Conservation (phyloP, 148 eudicot genomes). For the Nyssa sinensis region DNA sequence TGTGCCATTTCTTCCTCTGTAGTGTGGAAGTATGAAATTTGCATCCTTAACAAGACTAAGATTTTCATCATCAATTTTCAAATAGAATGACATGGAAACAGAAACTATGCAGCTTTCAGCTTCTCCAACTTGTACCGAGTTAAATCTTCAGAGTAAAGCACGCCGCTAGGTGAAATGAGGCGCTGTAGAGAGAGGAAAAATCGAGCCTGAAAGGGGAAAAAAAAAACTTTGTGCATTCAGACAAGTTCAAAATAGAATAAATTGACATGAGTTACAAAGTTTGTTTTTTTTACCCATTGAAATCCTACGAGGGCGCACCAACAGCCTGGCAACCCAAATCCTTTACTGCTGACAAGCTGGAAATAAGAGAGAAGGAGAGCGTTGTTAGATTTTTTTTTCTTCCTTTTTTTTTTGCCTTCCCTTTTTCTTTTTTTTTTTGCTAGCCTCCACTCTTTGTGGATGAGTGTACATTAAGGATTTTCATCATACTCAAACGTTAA, state of each 20-base stretch:
- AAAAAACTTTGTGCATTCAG: neutral
- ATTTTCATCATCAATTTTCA: neutral
- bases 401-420: neutral
- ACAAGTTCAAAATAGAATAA: neutral
- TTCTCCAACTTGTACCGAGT: conserved; percentile 37
- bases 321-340: conserved; percentile 72
- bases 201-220: conserved; percentile 38
- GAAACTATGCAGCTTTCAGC: conserved; percentile 45
- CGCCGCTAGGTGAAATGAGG: conserved; percentile 55
- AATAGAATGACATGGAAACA: neutral
- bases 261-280: too few species aligned
- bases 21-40: too few species aligned
- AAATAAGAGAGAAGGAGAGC: neutral
- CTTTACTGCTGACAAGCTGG: conserved; percentile 60
- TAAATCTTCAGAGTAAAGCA: conserved; percentile 51
- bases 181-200: conserved; percentile 46
- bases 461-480: too few species aligned
- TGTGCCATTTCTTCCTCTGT: too few species aligned
- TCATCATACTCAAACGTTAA: too few species aligned
- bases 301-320: conserved; percentile 79
- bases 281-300: conserved; percentile 59
- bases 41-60: too few species aligned
- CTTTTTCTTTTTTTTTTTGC: too few species aligned
- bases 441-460: too few species aligned
- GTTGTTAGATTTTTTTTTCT: neutral